These are phyloP conservation scores for Maudiozyma saulgeensis DNA, from an alignment of 805 yeast species.

Conservation along the genomic window DNA sequence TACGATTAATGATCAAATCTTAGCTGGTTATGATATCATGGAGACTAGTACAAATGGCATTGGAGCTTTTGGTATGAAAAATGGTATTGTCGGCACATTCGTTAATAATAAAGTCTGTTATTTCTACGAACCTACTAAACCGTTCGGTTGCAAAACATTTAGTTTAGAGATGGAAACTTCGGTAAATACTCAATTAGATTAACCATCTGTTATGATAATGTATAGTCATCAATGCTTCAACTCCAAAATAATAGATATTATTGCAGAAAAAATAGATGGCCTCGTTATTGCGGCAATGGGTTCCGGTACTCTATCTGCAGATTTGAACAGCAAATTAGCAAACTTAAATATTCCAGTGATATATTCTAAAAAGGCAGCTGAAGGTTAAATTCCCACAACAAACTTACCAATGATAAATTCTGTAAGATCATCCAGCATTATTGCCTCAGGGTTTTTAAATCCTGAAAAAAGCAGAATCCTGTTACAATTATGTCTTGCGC, in stretches of 20 bases:
- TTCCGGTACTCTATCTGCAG: constrained; percentile 53
- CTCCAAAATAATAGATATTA: constrained; percentile 37
- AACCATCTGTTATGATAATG: constrained; percentile 40
- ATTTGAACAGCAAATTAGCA: constrained; percentile 37
- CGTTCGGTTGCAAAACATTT: constrained; percentile 40
- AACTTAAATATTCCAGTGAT: constrained; percentile 41
- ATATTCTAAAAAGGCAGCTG: constrained; percentile 58
- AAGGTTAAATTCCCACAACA: constrained; percentile 57
- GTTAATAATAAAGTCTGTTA: constrained; percentile 57
- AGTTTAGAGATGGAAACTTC: constrained; percentile 26
- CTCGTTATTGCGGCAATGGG: constrained; percentile 62
- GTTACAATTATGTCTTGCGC: constrained; percentile 44
- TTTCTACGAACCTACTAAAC: constrained; percentile 52
- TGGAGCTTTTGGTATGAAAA: constrained; percentile 62
- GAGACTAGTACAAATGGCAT: constrained; percentile 61
- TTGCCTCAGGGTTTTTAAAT: constrained; percentile 56
- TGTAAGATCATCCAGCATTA: constrained; percentile 31
- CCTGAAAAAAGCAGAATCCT: constrained; percentile 56
- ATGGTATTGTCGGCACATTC: constrained; percentile 61
- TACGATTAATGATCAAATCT: constrained; percentile 56
- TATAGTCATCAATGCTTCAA: constrained; percentile 56
- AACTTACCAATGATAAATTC: constrained; percentile 31
- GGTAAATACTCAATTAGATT: constrained; percentile 3
- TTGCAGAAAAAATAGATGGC: constrained; percentile 42
- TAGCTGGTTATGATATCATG: constrained; percentile 60